A percentile compares a stretch with the other conserved stretches of the same genome.
Evolutionary conservation across 2,329 filamentous ascomycete species (phyloP).

Genomic region (Colletotrichum sublineola): DNA sequence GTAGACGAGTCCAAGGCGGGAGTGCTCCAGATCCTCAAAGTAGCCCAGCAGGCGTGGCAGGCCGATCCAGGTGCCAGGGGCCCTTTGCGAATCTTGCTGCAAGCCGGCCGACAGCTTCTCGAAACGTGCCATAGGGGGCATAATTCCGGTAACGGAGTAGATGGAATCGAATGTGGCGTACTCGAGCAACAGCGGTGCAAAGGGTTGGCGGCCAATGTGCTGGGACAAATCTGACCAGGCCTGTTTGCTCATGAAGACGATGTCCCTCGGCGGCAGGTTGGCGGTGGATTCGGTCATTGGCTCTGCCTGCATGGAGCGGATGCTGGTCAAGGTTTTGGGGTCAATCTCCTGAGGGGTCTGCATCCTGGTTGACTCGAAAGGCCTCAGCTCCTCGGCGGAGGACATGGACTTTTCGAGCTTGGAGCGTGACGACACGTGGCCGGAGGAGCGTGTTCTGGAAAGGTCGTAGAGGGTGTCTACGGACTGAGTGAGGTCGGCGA

Average conservation of each 20-base stretch:
- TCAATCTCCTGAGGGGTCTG: conserved; percentile 73
- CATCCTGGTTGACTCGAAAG: conserved; percentile 72
- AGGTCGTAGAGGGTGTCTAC: conserved; percentile 86
- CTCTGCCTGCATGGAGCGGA: conserved; percentile 57
- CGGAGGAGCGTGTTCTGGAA: conserved; percentile 72
- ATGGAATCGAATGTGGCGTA: conserved; percentile 76
- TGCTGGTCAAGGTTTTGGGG: conserved; percentile 64
- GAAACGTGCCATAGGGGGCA: conserved; percentile 74
- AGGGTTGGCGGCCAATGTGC: conserved; percentile 59
- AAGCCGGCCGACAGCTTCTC: conserved; percentile 73
- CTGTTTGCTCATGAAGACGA: conserved; percentile 64
- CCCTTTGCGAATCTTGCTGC: conserved; percentile 65
- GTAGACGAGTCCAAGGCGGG: conserved; percentile 81
- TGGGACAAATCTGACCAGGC: conserved; percentile 64
- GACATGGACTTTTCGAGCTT: conserved; percentile 54
- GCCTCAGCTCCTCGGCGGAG: conserved; percentile 60
- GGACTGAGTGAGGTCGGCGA: conserved; percentile 80
- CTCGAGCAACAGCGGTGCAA: conserved; percentile 75
- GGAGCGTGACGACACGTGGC: conserved; percentile 51
- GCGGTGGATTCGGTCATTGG: conserved; percentile 47
- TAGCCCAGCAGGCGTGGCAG: conserved; percentile 74
- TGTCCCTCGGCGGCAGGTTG: conserved; percentile 55
- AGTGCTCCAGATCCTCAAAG: conserved; percentile 79
- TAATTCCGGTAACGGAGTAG: conserved; percentile 72
- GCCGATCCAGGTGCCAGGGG: conserved; percentile 71